Conservation (phyloP, 1,139 yeast species). For the Scheffersomyces stambukii region DNA sequence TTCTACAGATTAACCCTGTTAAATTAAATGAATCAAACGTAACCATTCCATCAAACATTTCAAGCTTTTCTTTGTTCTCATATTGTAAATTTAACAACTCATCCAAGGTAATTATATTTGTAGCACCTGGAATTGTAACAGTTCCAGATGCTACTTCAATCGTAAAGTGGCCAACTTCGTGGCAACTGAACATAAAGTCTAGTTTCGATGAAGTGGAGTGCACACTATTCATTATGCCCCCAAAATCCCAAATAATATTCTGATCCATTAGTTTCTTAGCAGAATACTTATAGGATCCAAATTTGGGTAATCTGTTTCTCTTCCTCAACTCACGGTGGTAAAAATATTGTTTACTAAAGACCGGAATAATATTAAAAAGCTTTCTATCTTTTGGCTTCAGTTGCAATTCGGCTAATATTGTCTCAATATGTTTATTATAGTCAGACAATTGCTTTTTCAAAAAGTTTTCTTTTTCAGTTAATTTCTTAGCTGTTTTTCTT, state of each 20-base stretch:
- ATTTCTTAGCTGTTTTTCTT: slow-evolving; percentile 52
- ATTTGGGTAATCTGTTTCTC: slow-evolving; percentile 65
- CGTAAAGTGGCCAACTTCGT: slow-evolving; percentile 66
- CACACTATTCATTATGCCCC: slow-evolving; percentile 42
- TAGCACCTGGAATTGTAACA: slow-evolving; percentile 49
- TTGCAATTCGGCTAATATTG: slow-evolving; percentile 60
- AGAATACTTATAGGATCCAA: slow-evolving; percentile 81
- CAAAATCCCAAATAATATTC: slow-evolving; percentile 59
- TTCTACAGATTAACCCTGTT: slow-evolving; percentile 63
- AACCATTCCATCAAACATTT: slow-evolving; percentile 62
- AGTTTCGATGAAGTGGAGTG: slow-evolving; percentile 61
- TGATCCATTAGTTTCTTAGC: slow-evolving; percentile 74
- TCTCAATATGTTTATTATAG: slow-evolving; percentile 67
- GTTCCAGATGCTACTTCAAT: slow-evolving; percentile 57
- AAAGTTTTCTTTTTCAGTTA: slow-evolving; percentile 59
- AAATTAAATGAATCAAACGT: slow-evolving; percentile 63
- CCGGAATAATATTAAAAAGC: slow-evolving; percentile 51
- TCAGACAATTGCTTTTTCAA: slow-evolving; percentile 60
- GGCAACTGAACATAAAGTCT: slow-evolving; percentile 73
- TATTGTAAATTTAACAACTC: slow-evolving; percentile 67
- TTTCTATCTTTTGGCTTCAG: slow-evolving; percentile 49
- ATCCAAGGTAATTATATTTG: slow-evolving; percentile 55
- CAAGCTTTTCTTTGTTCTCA: slow-evolving; percentile 47
- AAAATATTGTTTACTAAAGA: slow-evolving; percentile 76
- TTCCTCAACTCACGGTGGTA: slow-evolving; percentile 69